A percentile compares a stretch with the other conserved stretches of the same genome.
These are phyloP conservation scores for Lablab purpureus DNA, from an alignment of 306 rosid genomes.

Conservation along the genomic window DNA sequence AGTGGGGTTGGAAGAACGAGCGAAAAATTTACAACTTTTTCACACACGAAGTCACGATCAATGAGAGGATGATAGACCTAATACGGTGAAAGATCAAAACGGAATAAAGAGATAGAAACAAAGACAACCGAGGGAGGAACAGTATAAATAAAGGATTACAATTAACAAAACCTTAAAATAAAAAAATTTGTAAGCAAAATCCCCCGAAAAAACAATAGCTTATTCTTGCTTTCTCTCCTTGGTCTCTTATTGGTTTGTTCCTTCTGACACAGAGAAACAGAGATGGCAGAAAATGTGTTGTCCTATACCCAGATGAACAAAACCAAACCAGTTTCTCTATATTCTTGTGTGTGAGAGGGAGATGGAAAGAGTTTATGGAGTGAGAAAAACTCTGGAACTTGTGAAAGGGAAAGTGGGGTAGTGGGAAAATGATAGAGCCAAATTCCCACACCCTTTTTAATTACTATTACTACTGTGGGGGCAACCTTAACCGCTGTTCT, in stretches of 20 bases:
- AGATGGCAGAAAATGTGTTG: background rate
- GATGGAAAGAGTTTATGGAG: background rate
- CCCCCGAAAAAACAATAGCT: background rate
- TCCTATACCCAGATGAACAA: background rate
- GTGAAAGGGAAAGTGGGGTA: conserved; percentile 3
- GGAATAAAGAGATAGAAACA: background rate
- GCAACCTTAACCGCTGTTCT: conserved; percentile 26
- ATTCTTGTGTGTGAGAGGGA: background rate
- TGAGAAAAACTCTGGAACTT: conserved; percentile 2
- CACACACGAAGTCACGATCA: conserved; percentile 50
- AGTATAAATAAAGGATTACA: conserved; percentile 13
- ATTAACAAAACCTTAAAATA: background rate
- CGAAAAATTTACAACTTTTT: conserved; percentile 51
- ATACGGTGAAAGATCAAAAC: background rate
- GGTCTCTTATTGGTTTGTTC: conserved; percentile 27
- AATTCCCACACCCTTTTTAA: background rate
- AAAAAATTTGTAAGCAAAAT: background rate
- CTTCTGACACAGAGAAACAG: conserved; percentile 20
- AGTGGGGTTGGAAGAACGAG: conserved; percentile 50
- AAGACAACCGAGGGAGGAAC: background rate
- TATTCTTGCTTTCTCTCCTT: background rate
- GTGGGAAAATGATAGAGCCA: background rate
- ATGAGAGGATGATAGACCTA: conserved; percentile 6
- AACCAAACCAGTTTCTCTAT: background rate
- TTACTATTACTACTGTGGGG: conserved; percentile 9